Base-by-base conservation (phyloP, 2,329 filamentous ascomycete genomes). In the Aspergillus ochraceus region DNA sequence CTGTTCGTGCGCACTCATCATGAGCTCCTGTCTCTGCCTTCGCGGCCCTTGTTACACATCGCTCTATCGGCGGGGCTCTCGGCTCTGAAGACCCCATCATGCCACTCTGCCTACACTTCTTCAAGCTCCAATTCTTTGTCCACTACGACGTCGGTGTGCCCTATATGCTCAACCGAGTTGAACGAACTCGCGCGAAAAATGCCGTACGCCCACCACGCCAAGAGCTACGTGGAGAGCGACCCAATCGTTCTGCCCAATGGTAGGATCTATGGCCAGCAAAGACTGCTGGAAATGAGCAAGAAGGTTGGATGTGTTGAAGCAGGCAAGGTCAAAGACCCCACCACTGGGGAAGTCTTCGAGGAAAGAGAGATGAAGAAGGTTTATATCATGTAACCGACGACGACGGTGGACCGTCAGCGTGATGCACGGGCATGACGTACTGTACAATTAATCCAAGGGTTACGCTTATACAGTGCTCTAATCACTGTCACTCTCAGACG, bases 91-190 rank as follows among this genome's bases (percentile, higher is more conserved):
- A 98, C 95, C 0, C 95, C 95, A 0, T 88, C 92, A 17, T 99
- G 95, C 74, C 93, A 98, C 78, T 90, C 89, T 1, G 79, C 81
- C 22, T 84, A 83, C 66, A 80, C 85, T 4, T 83, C 85, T 1
- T 83, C 84, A 10, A 83, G 79, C 14, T 80, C 81, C 14, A 82
- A 80, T 57, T 79, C 79, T 20, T 77, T 80, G 51, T 80, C 79
- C 29, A 84, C 89, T 1, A 87, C 87, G 2, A 89, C 90, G 8
- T 89, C 87, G 52, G 87, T 98, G 47, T 99, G 95, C 69, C 95
- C 95, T 3, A 98, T 99, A 71, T 99, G 95, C 80, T 95, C 90
- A 52, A 95, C 90, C 0, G 95, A 99, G 77, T 85, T 99, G 58
- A 98, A 98, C 74, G 90, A 93, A 70, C 84, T 99, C 36, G 94